Conservation (phyloP, 2,329 filamentous ascomycete genomes). For the Annulohypoxylon truncatum region DNA sequence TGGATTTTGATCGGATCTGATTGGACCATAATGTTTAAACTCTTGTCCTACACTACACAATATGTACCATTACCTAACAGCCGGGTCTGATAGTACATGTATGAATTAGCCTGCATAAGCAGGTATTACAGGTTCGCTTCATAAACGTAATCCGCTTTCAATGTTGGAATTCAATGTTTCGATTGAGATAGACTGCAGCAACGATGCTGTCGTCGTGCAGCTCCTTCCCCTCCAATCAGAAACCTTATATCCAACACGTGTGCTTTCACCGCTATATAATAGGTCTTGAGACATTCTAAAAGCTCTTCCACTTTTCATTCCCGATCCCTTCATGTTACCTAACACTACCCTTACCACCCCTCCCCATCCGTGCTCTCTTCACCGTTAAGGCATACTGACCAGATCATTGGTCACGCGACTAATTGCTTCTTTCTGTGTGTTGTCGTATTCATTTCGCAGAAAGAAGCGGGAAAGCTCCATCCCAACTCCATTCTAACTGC, state of each 20-base stretch:
- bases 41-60: background rate
- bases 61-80: conserved; percentile 24
- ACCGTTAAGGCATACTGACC: background rate
- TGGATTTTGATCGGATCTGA: background rate
- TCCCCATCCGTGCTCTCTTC: background rate
- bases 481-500: conserved; percentile 7
- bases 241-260: conserved; percentile 29
- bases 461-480: conserved; percentile 9
- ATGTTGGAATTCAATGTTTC: background rate
- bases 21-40: conserved; percentile 7
- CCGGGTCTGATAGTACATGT: conserved; percentile 12
- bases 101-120: background rate
- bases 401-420: conserved; percentile 32
- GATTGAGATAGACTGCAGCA: conserved; percentile 25
- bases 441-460: conserved; percentile 15
- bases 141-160: background rate
- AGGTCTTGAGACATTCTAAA: conserved; percentile 13
- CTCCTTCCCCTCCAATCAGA: conserved; percentile 26
- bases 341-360: background rate
- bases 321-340: conserved; percentile 27
- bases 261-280: conserved; percentile 30
- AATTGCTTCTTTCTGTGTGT: conserved; percentile 23
- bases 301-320: conserved; percentile 5
- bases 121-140: background rate
- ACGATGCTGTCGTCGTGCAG: background rate